A percentile compares a stretch with the other conserved stretches of the same genome.
phyloP scores from a whole-genome alignment of 2,329 filamentous ascomycete genomes.

The Biscogniauxia mediterranea region DNA sequence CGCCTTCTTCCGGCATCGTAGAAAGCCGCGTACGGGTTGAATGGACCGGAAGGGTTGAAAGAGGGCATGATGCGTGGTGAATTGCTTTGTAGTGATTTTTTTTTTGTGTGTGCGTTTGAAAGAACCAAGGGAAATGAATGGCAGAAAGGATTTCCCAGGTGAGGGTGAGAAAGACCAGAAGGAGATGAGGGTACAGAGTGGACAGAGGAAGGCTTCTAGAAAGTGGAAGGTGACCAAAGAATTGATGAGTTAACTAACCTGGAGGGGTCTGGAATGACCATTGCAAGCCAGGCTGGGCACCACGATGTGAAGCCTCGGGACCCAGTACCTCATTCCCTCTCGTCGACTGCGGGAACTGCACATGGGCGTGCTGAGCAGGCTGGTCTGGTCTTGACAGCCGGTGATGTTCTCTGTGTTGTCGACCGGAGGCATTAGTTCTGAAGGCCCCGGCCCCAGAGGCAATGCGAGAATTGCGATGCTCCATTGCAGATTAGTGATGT shows the following conservation, averaged over 20 bases:
- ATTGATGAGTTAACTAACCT: slow-evolving; percentile 19
- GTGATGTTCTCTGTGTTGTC: background rate
- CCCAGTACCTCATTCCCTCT: background rate
- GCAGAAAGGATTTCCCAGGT: too few relatives aligned
- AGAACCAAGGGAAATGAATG: background rate
- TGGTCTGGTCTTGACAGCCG: background rate
- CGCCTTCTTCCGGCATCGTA: background rate
- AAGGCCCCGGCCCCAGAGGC: too few relatives aligned
- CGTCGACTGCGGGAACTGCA: background rate
- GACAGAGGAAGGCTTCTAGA: too few relatives aligned
- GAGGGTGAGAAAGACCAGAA: too few relatives aligned
- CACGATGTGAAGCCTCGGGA: background rate
- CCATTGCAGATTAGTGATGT: background rate
- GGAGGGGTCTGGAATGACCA: slow-evolving; percentile 24
- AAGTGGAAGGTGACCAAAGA: background rate
- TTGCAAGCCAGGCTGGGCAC: background rate
- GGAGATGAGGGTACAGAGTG: too few relatives aligned
- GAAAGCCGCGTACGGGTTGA: background rate
- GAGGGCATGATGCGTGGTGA: background rate
- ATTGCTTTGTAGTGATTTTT: background rate
- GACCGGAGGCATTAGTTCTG: background rate
- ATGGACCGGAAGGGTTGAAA: background rate
- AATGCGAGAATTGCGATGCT: background rate
- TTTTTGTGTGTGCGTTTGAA: too few relatives aligned
- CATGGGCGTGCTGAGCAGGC: background rate